phyloP scores from a whole-genome alignment of 805 yeast species.

The Lachancea cidri region DNA sequence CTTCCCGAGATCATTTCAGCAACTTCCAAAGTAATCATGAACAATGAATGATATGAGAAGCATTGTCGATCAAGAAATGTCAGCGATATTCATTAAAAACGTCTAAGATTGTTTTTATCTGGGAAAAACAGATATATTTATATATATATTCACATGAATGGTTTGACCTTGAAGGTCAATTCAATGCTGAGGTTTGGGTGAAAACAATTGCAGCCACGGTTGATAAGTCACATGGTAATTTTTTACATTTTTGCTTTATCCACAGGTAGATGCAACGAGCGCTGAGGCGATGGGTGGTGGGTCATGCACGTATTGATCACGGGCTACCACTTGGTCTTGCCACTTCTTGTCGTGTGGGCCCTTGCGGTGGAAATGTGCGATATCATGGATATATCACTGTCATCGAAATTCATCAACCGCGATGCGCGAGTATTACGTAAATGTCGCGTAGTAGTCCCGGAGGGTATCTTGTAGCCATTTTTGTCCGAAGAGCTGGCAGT shows the following conservation, averaged over 20 bases:
- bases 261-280: too few species aligned
- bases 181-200: neutral
- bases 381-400: conserved; percentile 34
- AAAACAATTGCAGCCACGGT: too few species aligned
- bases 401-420: conserved; percentile 24
- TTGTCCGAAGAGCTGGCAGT: conserved; percentile 3
- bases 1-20: neutral
- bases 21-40: too few species aligned
- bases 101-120: too few species aligned
- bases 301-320: too few species aligned
- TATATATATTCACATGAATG: neutral
- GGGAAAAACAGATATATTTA: too few species aligned
- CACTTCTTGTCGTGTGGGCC: conserved; percentile 32
- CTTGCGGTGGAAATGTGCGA: conserved; percentile 29
- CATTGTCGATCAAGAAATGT: too few species aligned
- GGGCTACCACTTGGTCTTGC: conserved; percentile 15
- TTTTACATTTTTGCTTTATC: too few species aligned
- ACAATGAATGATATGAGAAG: too few species aligned
- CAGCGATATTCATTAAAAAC: too few species aligned
- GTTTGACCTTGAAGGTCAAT: neutral
- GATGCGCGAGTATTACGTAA: conserved; percentile 21
- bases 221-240: too few species aligned
- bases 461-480: conserved; percentile 25
- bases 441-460: conserved; percentile 26
- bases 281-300: too few species aligned